Evolutionary conservation across 2,329 filamentous ascomycete species (phyloP).

Genomic region (Chalara sp.): DNA sequence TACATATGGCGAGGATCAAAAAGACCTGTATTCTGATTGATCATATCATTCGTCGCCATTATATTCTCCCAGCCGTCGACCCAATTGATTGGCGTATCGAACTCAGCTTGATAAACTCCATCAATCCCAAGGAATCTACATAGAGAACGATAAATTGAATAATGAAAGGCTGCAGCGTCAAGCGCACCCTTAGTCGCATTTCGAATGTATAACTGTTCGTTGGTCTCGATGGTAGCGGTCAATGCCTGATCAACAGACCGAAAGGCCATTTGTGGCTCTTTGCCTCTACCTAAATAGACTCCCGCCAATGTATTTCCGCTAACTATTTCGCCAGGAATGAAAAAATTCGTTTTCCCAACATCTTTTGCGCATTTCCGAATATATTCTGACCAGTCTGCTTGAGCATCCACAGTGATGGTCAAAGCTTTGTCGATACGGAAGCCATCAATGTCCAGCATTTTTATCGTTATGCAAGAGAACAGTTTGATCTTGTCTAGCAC

Average conservation of each 20-base stretch:
- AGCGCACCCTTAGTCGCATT: constrained; percentile 44
- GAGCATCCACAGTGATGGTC: constrained; percentile 54
- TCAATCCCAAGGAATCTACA: constrained; percentile 45
- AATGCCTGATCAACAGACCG: constrained; percentile 41
- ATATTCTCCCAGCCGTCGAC: constrained; percentile 46
- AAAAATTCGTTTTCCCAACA: constrained; percentile 57
- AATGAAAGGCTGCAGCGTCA: constrained; percentile 56
- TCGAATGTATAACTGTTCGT: constrained; percentile 43
- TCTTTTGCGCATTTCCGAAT: constrained; percentile 49
- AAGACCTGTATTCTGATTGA: constrained; percentile 52
- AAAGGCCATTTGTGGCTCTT: constrained; percentile 46
- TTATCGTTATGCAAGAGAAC: constrained; percentile 57
- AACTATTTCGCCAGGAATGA: constrained; percentile 57
- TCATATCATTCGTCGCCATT: constrained; percentile 50
- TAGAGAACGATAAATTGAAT: constrained; percentile 56
- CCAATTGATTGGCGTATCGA: constrained; percentile 46
- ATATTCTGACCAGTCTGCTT: constrained; percentile 48
- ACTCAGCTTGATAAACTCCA: background rate
- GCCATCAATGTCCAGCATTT: constrained; percentile 58
- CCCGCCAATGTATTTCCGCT: constrained; percentile 54
- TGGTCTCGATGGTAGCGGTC: constrained; percentile 36
- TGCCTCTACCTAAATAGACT: constrained; percentile 55
- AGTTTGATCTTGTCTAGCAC: constrained; percentile 50
- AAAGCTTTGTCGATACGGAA: constrained; percentile 62
- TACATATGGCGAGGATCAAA: constrained; percentile 61